phyloP scores from a whole-genome alignment of 2,329 filamentous ascomycete species.

The Teratosphaeriaceae sp. region DNA sequence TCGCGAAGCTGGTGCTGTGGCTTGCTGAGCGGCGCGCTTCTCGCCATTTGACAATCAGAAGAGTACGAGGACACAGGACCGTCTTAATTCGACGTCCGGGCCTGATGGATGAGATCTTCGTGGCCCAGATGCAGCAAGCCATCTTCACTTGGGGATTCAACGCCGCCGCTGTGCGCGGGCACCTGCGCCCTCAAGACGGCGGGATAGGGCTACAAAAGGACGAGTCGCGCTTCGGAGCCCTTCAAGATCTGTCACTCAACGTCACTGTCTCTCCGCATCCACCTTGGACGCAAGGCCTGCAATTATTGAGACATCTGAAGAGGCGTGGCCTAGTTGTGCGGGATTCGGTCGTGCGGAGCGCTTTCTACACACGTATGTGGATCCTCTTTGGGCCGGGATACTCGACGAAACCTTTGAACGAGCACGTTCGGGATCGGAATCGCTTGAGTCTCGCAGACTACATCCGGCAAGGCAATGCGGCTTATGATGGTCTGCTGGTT shows the following conservation, averaged over 20 bases:
- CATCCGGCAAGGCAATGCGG: constrained; percentile 24
- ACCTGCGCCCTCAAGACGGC: no score
- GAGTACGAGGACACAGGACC: neutral
- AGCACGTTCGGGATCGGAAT: constrained; percentile 15
- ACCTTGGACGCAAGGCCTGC: constrained; percentile 27
- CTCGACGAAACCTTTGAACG: constrained; percentile 18
- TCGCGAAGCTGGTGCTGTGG: constrained; percentile 47
- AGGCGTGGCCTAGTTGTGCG: constrained; percentile 17
- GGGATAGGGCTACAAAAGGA: no score
- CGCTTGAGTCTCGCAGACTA: constrained; percentile 21
- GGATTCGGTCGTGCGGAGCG: constrained; percentile 15
- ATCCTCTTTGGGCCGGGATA: constrained; percentile 29
- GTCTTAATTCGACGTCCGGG: neutral
- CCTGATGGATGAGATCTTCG: constrained; percentile 16
- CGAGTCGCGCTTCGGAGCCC: neutral
- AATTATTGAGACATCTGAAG: constrained; percentile 21
- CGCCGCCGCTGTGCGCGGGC: constrained; percentile 9
- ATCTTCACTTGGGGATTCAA: constrained; percentile 30
- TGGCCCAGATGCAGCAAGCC: constrained; percentile 20
- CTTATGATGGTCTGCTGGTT: constrained; percentile 17
- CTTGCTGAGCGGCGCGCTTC: constrained; percentile 33
- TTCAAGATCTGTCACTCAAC: neutral
- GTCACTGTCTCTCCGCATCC: neutral
- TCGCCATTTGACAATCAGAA: no score
- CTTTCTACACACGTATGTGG: constrained; percentile 26